Evolutionary conservation across 768 basidiomycete genomes (phyloP).

Genomic region (Asterophora lycoperdoides): DNA sequence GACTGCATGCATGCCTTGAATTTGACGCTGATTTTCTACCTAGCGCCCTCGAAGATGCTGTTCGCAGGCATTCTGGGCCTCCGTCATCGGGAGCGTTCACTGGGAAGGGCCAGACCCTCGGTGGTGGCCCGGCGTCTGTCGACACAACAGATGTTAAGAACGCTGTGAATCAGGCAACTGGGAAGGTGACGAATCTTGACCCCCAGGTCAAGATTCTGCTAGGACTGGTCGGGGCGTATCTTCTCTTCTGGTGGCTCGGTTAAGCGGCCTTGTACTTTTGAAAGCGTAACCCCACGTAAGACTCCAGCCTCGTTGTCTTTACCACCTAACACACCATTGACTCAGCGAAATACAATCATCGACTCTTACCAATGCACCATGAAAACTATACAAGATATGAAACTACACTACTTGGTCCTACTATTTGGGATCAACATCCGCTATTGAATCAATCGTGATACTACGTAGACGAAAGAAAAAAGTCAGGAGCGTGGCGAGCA

Average conservation of each 20-base stretch:
- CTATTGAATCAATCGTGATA: not conserved
- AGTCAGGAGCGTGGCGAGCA: slow-evolving; percentile 8
- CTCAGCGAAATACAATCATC: not conserved
- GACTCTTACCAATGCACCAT: not conserved
- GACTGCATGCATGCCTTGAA: not conserved
- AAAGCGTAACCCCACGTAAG: not conserved
- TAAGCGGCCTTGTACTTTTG: slow-evolving; percentile 8
- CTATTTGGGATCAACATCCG: too few species aligned
- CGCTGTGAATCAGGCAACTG: slow-evolving; percentile 30
- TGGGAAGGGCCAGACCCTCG: slow-evolving; percentile 73
- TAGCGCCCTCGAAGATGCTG: slow-evolving; percentile 58
- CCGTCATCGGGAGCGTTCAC: slow-evolving; percentile 49
- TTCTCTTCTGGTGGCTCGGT: slow-evolving; percentile 51
- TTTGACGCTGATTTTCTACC: not conserved
- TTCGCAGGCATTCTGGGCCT: slow-evolving; percentile 48
- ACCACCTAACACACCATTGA: not conserved
- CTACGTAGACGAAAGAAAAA: not conserved
- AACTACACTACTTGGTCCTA: too few species aligned
- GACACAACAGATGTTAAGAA: slow-evolving; percentile 32
- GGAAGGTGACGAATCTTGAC: slow-evolving; percentile 46
- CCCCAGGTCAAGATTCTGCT: slow-evolving; percentile 66
- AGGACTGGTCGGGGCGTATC: slow-evolving; percentile 59
- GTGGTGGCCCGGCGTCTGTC: slow-evolving; percentile 39
- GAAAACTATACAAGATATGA: not conserved
- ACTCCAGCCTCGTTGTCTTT: too few species aligned